Evolutionary conservation across 345 rosid species (phyloP), one percentile per base, ranked within the genome.

Genomic region (Reutealis trisperma): DNA sequence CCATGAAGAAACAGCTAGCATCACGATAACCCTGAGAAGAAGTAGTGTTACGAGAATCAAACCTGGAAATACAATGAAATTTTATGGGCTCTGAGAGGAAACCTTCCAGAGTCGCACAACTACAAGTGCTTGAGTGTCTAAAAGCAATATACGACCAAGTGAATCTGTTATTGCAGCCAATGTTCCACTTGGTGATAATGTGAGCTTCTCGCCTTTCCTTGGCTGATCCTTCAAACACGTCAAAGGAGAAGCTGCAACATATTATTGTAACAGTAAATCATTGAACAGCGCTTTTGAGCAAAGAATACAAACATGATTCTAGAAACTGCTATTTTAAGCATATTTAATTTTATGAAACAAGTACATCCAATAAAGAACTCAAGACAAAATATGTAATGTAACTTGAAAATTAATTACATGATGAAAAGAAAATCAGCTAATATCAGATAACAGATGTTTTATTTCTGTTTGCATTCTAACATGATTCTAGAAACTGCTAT

Each of bases 31-130:
- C 99, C 98, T 93, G 79, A 21, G 58, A 79, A 66, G 62, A 55
- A 70, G 51, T 47, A 37, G 13, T 2, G 59, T 64, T 77, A 14
- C n/a, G 25, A 58, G 18, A 8, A 49, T 60, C 68, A 41, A 32
- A 15, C 49, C 57, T 4, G 6, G 5, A 9, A 67, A 73, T 15
- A 37, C 5, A 25, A 51, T 24, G 21, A 70, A 49, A 44, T 12
- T 16, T 59, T 19, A 67, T 27, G 55, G 57, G 75, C 55, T 27
- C 41, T 25, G 27, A 77, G 73, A 1, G 72, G 57, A 78, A 76
- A 93, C 99, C 99, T 96, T 96, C 98, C 98, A 96, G 13, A 96
- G 82, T 8, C 98, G 92, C 75, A 96, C 98, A 61, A 93, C 97
- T 45, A 96, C 97, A 49, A 96, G 91, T 41, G 99, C 99, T 79